Base-by-base conservation (phyloP, 371 early-diverging fungal genomes). In the Sporodiniella umbellata region DNA sequence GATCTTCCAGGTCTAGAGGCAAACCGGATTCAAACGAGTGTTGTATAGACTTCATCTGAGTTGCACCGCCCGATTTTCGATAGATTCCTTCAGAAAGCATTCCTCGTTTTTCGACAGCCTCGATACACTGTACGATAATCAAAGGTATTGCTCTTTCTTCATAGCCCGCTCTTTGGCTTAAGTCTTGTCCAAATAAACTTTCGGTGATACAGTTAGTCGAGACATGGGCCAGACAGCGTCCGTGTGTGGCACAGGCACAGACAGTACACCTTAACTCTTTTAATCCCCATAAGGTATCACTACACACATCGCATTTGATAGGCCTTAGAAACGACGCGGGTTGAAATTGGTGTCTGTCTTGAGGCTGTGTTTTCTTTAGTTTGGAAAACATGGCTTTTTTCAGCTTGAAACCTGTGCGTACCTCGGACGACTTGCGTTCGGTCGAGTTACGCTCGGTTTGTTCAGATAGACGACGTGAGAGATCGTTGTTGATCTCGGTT, bases 81-180 rank as follows among this genome's bases (percentile, higher is more conserved):
- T 96, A 96, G 23, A 96, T 90, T 17, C 96, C 96, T 69, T 94
- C 95, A 53, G 82, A 78, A n/a, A 80, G 75, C 78, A 94, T 74
- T 3, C 90, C 93, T 52, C 73, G 62, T 23, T 33, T 58, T 60
- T 95, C 96, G 10, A 96, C 93, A 8, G 86, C 88, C 14, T 66
- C 66, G 24, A 94, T 80, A 45, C 93, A 92, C 49, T 79, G 71
- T 30, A 80, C 78, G 23, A 96, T 89, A 12, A 96, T 60, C 50
- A 75, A 62, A 0, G 96, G 96, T 10, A 94, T 43, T 0, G 54
- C 2, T 2, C 68, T 61, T 8, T 55, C 66, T 47, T 77, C 73
- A 22, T 23, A 28, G 15, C 53, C 53, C 2, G 62, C 62, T 22
- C 62, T 60, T n/a, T 45, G 54, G 8, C 50, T 14, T 0, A 77